Base-by-base conservation (phyloP, 805 yeast genomes). In the Hyphopichia homilentoma region DNA sequence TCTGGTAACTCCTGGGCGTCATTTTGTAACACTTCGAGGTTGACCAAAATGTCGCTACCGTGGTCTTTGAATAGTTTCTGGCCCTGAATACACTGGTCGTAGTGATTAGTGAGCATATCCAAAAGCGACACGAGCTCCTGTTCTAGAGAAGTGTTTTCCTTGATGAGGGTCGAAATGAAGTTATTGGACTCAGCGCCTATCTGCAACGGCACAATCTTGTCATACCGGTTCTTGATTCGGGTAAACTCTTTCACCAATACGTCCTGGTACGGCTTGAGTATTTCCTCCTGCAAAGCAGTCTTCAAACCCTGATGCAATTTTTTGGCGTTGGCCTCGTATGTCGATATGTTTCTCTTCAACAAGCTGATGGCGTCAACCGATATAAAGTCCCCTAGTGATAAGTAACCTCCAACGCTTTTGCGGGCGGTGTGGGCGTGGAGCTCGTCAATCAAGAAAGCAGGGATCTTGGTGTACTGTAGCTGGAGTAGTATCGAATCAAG, bases 41-140 rank as follows among this genome's bases (percentile, higher is more conserved):
- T 73, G 69, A 17, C 44, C 32, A 37, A 60, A 38, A 48, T 3
- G n/a, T 16, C 22, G 4, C 33, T 30, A 5, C 39, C 21, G 13
- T 21, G 28, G n/a, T 59, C 50, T 15, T 52, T 47, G n/a, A 70
- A 56, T 5, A 63, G 39, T 4, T 58, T 57, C 3, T 61, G 48
- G 7, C 76, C 83, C 39, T 73, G 59, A 8, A 61, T 45, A 44
- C 95, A 84, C 50, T 84, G 87, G 54, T 88, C 96, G 47, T 79
- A 86, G 58, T 88, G 96, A 33, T 75, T 76, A 7, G 95, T 81
- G 29, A 88, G 61, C 47, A 88, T 76, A 35, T 77, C 79, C 21
- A 89, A 60, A 12, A 82, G 63, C 2, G 73, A 68, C 1, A 85
- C 94, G 56, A 86, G 68, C 33, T 83, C 93, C 36, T 70, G 68